These are phyloP conservation scores for Ophiostoma fasciatum DNA, from an alignment of 2,329 filamentous ascomycete genomes.

Conservation along the genomic window DNA sequence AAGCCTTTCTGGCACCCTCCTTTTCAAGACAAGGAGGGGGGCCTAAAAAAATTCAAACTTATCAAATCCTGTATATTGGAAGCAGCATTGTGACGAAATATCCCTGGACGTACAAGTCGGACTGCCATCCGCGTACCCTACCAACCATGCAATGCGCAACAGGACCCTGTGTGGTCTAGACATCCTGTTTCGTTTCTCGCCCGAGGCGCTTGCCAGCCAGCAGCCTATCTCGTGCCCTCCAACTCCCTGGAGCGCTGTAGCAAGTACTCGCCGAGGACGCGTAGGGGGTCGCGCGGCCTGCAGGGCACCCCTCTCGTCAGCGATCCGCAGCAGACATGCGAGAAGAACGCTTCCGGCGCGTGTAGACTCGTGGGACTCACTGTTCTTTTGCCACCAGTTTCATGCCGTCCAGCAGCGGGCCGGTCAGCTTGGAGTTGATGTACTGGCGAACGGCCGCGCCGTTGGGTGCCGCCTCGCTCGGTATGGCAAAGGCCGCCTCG, in stretches of 20 bases:
- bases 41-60: no score
- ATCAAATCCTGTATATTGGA: no score
- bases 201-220: no score
- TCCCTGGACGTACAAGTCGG: no score
- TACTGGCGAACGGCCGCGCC: constrained; percentile 57
- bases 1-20: no score
- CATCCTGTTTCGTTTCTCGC: background rate
- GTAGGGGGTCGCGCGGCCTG: constrained; percentile 53
- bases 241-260: constrained; percentile 52
- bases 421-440: constrained; percentile 56
- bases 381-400: constrained; percentile 56
- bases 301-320: no score
- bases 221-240: constrained; percentile 27
- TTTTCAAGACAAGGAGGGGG: no score
- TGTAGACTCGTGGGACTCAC: constrained; percentile 37
- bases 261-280: constrained; percentile 55
- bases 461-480: constrained; percentile 44
- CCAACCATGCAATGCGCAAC: no score
- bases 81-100: no score
- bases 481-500: constrained; percentile 37
- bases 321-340: no score
- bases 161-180: background rate
- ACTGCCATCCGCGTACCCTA: no score
- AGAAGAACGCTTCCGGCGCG: no score
- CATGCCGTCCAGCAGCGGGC: constrained; percentile 57